phyloP scores from a whole-genome alignment of 139 green algal species.

The Penium margaritaceum region DNA sequence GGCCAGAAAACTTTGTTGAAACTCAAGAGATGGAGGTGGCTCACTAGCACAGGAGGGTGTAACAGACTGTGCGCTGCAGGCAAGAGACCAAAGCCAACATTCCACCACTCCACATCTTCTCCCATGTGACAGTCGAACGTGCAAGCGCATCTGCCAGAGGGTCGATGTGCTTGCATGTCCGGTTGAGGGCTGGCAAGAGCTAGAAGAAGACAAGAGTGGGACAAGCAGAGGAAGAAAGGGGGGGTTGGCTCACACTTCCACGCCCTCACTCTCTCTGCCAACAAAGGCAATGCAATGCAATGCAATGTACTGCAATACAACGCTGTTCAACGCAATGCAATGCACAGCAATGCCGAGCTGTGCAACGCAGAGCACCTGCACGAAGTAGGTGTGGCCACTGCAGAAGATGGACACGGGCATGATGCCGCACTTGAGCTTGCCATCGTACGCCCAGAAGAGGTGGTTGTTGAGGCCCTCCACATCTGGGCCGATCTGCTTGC shows the following conservation, averaged over 20 bases:
- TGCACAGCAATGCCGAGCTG: no score
- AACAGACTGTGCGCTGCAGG: no score
- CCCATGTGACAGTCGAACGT: no score
- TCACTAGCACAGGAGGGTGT: no score
- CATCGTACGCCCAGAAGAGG: slow-evolving; percentile 60
- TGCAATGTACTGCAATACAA: neutral
- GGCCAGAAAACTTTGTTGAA: no score
- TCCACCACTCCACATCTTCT: no score
- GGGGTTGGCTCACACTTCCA: no score
- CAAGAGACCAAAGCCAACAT: no score
- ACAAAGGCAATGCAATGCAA: neutral
- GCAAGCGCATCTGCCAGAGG: no score
- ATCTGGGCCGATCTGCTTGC: slow-evolving; percentile 11
- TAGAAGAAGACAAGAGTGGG: neutral
- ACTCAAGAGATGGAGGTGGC: no score
- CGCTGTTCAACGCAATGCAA: no score
- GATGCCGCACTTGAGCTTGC: slow-evolving; percentile 72
- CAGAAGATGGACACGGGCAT: slow-evolving; percentile 78
- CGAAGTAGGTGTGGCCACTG: slow-evolving; percentile 88
- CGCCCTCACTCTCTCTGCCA: neutral
- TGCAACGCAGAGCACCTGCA: slow-evolving; percentile 65
- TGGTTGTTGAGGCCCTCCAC: slow-evolving; percentile 9
- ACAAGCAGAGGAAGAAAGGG: neutral
- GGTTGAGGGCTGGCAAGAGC: neutral
- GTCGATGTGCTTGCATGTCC: neutral